Percentiles rank a stretch among this genome's conserved stretches.
These are phyloP conservation scores for Penicillium sclerotiorum DNA, from an alignment of 2,329 filamentous ascomycete species.

Conservation along the genomic window DNA sequence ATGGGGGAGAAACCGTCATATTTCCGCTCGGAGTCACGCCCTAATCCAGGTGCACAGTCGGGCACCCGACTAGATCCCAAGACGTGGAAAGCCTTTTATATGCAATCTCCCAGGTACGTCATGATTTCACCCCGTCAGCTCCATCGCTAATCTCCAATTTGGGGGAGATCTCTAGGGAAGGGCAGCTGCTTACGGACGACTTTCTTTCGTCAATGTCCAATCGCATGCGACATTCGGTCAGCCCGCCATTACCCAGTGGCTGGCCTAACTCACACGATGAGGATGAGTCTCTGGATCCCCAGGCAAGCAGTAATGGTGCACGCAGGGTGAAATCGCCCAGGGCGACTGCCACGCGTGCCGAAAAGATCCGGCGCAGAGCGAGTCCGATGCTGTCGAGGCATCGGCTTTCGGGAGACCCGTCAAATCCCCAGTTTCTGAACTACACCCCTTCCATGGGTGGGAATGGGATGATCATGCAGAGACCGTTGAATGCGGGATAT, in stretches of 20 bases:
- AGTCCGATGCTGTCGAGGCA: not conserved
- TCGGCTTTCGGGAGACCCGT: not conserved
- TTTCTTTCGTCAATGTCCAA: constrained; percentile 15
- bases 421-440: not conserved
- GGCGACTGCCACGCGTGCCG: constrained; percentile 9
- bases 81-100: constrained; percentile 2
- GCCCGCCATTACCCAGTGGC: constrained; percentile 11
- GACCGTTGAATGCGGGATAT: not conserved
- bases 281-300: constrained; percentile 12
- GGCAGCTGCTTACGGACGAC: too few relatives aligned
- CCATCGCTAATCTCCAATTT: too few relatives aligned
- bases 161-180: too few relatives aligned
- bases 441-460: not conserved
- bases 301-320: constrained; percentile 13
- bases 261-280: constrained; percentile 7
- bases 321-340: constrained; percentile 10
- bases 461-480: not conserved
- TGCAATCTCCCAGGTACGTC: constrained; percentile 1
- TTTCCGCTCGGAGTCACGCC: not conserved
- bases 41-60: not conserved
- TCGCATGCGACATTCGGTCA: constrained; percentile 11
- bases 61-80: not conserved
- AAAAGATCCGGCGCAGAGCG: constrained; percentile 8
- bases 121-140: not conserved
- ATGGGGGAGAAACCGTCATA: constrained; percentile 1